These are phyloP conservation scores for Mycena indigotica DNA, from an alignment of 768 basidiomycete genomes.

Conservation along the genomic window DNA sequence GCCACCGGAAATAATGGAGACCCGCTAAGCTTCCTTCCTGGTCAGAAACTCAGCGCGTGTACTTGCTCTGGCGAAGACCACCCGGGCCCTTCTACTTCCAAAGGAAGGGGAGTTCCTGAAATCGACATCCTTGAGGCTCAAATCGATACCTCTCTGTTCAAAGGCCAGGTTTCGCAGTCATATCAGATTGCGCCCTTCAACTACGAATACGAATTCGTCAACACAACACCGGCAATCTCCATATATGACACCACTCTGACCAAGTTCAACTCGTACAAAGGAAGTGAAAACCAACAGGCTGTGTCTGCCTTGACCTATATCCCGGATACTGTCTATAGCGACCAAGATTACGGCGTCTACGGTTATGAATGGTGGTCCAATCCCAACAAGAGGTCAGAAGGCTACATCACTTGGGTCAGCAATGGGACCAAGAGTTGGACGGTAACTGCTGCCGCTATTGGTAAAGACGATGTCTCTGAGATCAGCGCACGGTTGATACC, in stretches of 20 bases:
- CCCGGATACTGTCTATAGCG: constrained; percentile 57
- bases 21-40: constrained; percentile 76
- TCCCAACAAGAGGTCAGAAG: constrained; percentile 61
- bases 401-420: constrained; percentile 85
- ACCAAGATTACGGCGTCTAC: constrained; percentile 57
- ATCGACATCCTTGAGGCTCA: constrained; percentile 92
- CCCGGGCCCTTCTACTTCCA: constrained; percentile 73
- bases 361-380: constrained; percentile 84
- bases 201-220: constrained; percentile 62
- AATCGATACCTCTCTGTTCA: constrained; percentile 50
- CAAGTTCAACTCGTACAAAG: constrained; percentile 65
- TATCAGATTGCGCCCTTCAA: constrained; percentile 83
- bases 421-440: constrained; percentile 72
- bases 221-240: constrained; percentile 50
- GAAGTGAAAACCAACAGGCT: constrained; percentile 76
- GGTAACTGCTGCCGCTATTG: constrained; percentile 64
- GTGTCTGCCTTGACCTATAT: constrained; percentile 61
- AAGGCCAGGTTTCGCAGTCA: constrained; percentile 78
- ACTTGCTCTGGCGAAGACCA: constrained; percentile 87
- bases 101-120: constrained; percentile 85
- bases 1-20: constrained; percentile 56
- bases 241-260: constrained; percentile 57
- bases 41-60: constrained; percentile 85
- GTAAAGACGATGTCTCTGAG: constrained; percentile 57
- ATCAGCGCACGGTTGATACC: constrained; percentile 74